Base-by-base conservation (phyloP, 352 stramenopile species). In the Detonula confervacea region DNA sequence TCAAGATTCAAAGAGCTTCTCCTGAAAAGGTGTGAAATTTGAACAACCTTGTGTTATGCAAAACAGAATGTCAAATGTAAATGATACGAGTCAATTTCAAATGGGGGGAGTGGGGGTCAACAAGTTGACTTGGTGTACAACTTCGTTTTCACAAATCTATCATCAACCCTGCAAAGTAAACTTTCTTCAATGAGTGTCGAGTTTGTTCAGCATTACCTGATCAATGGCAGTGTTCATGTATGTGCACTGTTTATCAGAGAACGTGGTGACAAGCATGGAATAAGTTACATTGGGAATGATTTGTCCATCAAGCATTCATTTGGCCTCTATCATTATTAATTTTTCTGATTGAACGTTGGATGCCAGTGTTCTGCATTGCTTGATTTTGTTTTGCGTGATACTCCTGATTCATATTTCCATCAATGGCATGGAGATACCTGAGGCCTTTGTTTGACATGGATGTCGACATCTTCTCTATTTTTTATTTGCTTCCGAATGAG, bases 201-300 rank as follows among this genome's bases (percentile, higher is more conserved):
- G 8, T 24, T 73, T 73, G 18, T 42, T 22, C 11, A 73, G 11
- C 6, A 73, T 63, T 12, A 52, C 30, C 1, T 52, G 47, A n/a
- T 73, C 18, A 24, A 73, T 63, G 6, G 44, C 35, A 5, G 20
- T 63, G 14, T 42, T 52, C 12, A 73, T 18, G 0, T 9, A 9
- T 9, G 37, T 59, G 22, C 24, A 46, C 61, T 63, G 22, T 12
- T 49, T 61, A 0, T 2, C 22, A 1, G 46, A 51, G n/a, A 73
- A 63, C 6, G 2, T 61, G 3, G 63, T 73, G 20, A 47, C 8
- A 14, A 4, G 6, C 11, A 73, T 37, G 2, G 63, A 55, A 27
- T 29, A 29, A 11, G 46, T 55, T 8, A 27, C 12, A 2, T 24
- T 29, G 1, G 46, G 46, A 11, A 30, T 27, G 16, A 27, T 29